Evolutionary conservation across 495 filamentous ascomycete genomes (phyloP).

Genomic region (Penicillium pulvis): DNA sequence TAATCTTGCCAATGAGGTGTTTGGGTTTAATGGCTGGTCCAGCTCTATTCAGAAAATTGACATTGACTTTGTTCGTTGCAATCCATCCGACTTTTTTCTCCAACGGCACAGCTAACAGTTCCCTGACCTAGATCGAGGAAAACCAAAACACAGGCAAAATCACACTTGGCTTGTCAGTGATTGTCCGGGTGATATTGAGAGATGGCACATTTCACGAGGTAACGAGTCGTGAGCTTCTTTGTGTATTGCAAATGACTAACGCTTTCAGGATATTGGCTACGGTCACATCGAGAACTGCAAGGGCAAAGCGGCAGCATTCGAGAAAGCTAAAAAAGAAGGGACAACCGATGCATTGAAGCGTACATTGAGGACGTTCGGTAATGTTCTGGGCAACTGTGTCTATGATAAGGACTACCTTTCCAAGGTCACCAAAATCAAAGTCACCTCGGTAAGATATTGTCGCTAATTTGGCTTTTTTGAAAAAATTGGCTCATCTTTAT

Average conservation of each 20-base stretch:
- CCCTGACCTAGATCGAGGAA: constrained; percentile 59
- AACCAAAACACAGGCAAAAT: constrained; percentile 64
- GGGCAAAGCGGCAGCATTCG: constrained; percentile 89
- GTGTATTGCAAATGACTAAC: not conserved
- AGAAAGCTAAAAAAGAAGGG: constrained; percentile 97
- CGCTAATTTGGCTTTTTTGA: not conserved
- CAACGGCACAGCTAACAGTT: not conserved
- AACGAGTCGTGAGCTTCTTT: not conserved
- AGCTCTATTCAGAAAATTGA: constrained; percentile 84
- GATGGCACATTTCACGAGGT: constrained; percentile 94
- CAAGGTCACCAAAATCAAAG: constrained; percentile 82
- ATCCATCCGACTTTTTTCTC: not conserved
- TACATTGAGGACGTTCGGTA: constrained; percentile 88
- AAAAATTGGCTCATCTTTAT: constrained; percentile 1
- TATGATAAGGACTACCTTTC: constrained; percentile 93
- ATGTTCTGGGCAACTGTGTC: constrained; percentile 94
- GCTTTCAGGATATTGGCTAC: constrained; percentile 79
- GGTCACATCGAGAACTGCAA: constrained; percentile 95
- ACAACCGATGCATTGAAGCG: constrained; percentile 93
- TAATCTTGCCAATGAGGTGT: constrained; percentile 93
- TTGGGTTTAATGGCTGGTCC: constrained; percentile 99
- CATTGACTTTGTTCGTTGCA: constrained; percentile 76
- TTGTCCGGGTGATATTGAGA: constrained; percentile 81
- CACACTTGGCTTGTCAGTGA: constrained; percentile 80
- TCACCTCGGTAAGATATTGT: constrained; percentile 49